Conservation (phyloP, 129 eudicot species). For the Tanacetum coccineum region DNA sequence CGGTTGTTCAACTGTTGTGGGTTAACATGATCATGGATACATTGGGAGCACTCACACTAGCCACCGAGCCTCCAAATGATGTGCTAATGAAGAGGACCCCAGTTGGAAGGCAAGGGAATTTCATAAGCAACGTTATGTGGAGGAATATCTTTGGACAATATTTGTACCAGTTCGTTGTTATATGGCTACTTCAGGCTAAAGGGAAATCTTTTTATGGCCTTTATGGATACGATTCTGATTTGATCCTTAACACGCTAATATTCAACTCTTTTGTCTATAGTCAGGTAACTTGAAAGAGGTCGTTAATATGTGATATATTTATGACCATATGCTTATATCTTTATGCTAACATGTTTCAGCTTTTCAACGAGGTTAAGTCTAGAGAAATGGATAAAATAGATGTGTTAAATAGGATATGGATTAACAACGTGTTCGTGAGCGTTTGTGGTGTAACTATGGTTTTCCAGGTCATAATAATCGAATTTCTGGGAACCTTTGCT, state of each 20-base stretch:
- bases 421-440: slow-evolving; percentile 65
- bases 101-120: slow-evolving; percentile 83
- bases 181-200: slow-evolving; percentile 71
- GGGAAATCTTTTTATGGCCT: slow-evolving; percentile 59
- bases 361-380: slow-evolving; percentile 85
- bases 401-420: slow-evolving; percentile 63
- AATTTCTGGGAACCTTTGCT: slow-evolving; percentile 83
- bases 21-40: slow-evolving; percentile 99
- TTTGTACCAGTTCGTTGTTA: slow-evolving; percentile 68
- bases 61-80: slow-evolving; percentile 94
- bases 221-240: slow-evolving; percentile 43
- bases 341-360: slow-evolving; percentile 39
- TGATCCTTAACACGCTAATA: slow-evolving; percentile 78
- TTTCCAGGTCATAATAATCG: slow-evolving; percentile 75
- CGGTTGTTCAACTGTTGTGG: slow-evolving; percentile 97
- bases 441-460: slow-evolving; percentile 59
- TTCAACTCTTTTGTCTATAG: slow-evolving; percentile 95
- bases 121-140: slow-evolving; percentile 87
- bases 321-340: neutral
- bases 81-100: slow-evolving; percentile 85
- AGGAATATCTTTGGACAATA: slow-evolving; percentile 92
- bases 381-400: slow-evolving; percentile 84
- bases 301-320: no score
- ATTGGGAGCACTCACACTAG: slow-evolving; percentile 90
- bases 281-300: slow-evolving; percentile 52